Conservation (phyloP, 2,329 filamentous ascomycete genomes). For the Pyricularia sp. region DNA sequence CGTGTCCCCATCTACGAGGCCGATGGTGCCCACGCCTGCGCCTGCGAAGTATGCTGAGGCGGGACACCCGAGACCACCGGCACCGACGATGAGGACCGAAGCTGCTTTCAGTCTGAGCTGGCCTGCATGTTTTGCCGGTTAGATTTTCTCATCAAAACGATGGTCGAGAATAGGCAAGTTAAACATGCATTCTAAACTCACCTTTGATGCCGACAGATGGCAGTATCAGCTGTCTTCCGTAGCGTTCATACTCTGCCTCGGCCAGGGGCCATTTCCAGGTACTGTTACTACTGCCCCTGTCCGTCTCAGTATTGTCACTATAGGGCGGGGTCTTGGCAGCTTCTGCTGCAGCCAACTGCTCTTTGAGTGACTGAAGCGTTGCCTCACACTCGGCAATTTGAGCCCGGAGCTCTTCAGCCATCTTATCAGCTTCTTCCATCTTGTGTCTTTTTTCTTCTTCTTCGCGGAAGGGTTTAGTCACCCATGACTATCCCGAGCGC, state of each 20-base stretch:
- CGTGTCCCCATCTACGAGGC: constrained; percentile 76
- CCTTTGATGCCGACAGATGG: constrained; percentile 70
- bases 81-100: constrained; percentile 72
- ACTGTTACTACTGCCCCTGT: not conserved
- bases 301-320: not conserved
- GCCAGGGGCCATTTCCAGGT: constrained; percentile 57
- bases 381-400: constrained; percentile 39
- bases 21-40: constrained; percentile 74
- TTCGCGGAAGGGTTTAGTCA: not conserved
- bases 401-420: constrained; percentile 27
- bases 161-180: not conserved
- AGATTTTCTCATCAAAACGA: not conserved
- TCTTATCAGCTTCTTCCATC: constrained; percentile 25
- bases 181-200: constrained; percentile 18
- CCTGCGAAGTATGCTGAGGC: constrained; percentile 89
- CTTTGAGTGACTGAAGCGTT: constrained; percentile 34
- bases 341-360: constrained; percentile 33
- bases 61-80: constrained; percentile 85
- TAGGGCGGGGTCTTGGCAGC: constrained; percentile 5
- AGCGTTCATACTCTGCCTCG: constrained; percentile 70
- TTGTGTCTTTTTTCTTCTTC: not conserved
- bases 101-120: constrained; percentile 65
- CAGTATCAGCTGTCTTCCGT: constrained; percentile 86
- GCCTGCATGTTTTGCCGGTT: constrained; percentile 34
- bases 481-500: no score